These are phyloP conservation scores for Xylariaceae sp. DNA, from an alignment of 2,329 filamentous ascomycete genomes.

Conservation along the genomic window DNA sequence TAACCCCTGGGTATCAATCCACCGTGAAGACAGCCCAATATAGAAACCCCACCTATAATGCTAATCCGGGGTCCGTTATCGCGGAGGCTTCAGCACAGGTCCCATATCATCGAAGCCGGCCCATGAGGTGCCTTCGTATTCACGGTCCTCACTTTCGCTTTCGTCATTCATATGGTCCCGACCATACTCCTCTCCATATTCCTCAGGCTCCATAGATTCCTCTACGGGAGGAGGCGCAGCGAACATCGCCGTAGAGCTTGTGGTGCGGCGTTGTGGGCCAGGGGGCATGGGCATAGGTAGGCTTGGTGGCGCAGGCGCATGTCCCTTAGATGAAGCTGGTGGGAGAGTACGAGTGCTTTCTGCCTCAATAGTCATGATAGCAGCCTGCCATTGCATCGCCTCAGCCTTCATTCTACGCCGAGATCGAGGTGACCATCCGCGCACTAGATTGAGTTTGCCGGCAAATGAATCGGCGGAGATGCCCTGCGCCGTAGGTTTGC, in stretches of 20 bases:
- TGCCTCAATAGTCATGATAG: conserved; percentile 34
- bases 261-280: neutral
- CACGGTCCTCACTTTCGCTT: conserved; percentile 19
- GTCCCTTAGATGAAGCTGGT: neutral
- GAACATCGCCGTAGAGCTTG: conserved; percentile 2
- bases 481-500: conserved; percentile 7
- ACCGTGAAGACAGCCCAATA: neutral
- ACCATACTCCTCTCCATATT: conserved; percentile 13
- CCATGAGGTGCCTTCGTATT: conserved; percentile 22
- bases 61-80: neutral
- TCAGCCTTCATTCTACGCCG: conserved; percentile 32
- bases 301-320: neutral
- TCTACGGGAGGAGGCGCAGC: neutral
- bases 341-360: conserved; percentile 16
- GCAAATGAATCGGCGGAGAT: conserved; percentile 25
- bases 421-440: conserved; percentile 29
- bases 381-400: conserved; percentile 35
- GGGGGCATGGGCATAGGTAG: conserved; percentile 1
- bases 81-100: conserved; percentile 23
- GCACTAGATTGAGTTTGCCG: conserved; percentile 29
- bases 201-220: conserved; percentile 4
- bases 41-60: neutral
- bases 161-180: conserved; percentile 25
- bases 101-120: conserved; percentile 16
- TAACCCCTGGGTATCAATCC: conserved; percentile 4